Evolutionary conservation across 495 filamentous ascomycete genomes (phyloP).

Genomic region (Penicillium steckii): DNA sequence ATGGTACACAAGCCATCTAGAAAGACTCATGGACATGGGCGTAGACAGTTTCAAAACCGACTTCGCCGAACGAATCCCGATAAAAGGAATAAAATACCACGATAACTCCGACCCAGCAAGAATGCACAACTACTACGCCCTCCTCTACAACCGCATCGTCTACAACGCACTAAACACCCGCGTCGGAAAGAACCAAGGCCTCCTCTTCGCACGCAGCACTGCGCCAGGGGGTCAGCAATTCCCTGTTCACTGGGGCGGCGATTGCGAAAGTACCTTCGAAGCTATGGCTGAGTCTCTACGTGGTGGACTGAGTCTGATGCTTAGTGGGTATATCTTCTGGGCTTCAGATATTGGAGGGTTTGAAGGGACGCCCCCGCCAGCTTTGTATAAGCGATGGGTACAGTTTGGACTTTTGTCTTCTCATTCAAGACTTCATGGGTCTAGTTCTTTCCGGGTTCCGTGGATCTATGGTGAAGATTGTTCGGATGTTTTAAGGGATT

Average conservation of each 20-base stretch:
- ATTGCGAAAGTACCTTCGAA: constrained; percentile 70
- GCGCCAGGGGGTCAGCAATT: constrained; percentile 67
- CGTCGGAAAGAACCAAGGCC: constrained; percentile 57
- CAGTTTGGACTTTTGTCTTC: constrained; percentile 68
- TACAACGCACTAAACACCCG: constrained; percentile 60
- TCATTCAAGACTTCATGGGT: constrained; percentile 66
- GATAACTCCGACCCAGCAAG: constrained; percentile 55
- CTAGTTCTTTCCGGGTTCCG: constrained; percentile 66
- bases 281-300: constrained; percentile 73
- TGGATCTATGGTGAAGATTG: constrained; percentile 69
- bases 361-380: constrained; percentile 63
- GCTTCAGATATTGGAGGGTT: constrained; percentile 72
- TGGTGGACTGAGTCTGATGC: constrained; percentile 63
- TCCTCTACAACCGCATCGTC: constrained; percentile 68
- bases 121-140: constrained; percentile 78
- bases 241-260: constrained; percentile 65
- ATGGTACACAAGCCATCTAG: constrained; percentile 60
- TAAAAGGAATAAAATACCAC: constrained; percentile 57
- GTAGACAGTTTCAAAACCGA: constrained; percentile 73
- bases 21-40: constrained; percentile 61
- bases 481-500: constrained; percentile 54
- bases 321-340: constrained; percentile 70
- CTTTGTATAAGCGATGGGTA: constrained; percentile 76
- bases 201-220: constrained; percentile 67
- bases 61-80: constrained; percentile 69